Evolutionary conservation across 805 yeast genomes (phyloP).

Genomic region (Candida gorgasii): DNA sequence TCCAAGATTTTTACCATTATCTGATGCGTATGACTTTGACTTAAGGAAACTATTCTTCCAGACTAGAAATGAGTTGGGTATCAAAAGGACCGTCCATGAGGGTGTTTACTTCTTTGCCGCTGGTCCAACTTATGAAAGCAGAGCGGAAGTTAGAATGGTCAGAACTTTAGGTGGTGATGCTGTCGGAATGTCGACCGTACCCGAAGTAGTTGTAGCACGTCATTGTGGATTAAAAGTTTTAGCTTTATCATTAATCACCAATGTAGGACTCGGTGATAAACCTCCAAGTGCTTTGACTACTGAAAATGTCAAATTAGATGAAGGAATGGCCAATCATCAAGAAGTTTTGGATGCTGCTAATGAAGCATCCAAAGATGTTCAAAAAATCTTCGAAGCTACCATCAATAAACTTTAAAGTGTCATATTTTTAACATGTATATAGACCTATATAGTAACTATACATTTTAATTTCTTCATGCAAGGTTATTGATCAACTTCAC

Average conservation of each 20-base stretch:
- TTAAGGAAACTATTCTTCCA: slow-evolving; percentile 63
- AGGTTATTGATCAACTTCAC: slow-evolving; percentile 86
- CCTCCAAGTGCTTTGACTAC: slow-evolving; percentile 68
- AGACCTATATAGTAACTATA: not conserved
- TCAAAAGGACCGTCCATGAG: slow-evolving; percentile 71
- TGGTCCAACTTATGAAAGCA: slow-evolving; percentile 92
- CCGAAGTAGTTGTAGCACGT: slow-evolving; percentile 91
- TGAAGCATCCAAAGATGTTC: slow-evolving; percentile 80
- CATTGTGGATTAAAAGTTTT: slow-evolving; percentile 81
- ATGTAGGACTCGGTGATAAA: slow-evolving; percentile 68
- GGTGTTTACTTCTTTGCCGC: slow-evolving; percentile 84
- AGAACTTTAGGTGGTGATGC: slow-evolving; percentile 81
- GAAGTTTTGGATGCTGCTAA: slow-evolving; percentile 86
- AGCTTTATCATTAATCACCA: slow-evolving; percentile 85
- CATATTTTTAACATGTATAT: slow-evolving; percentile 1
- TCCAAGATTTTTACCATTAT: slow-evolving; percentile 81
- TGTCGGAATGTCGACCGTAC: slow-evolving; percentile 98
- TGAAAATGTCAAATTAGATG: slow-evolving; percentile 52
- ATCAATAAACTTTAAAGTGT: slow-evolving; percentile 42
- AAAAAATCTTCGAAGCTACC: slow-evolving; percentile 63
- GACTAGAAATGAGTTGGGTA: slow-evolving; percentile 45
- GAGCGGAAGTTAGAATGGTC: slow-evolving; percentile 87
- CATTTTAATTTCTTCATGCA: not conserved
- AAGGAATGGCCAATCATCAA: slow-evolving; percentile 86
- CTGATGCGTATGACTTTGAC: slow-evolving; percentile 83